Base-by-base conservation (phyloP, 495 filamentous ascomycete genomes). In the Penicillium roqueforti region DNA sequence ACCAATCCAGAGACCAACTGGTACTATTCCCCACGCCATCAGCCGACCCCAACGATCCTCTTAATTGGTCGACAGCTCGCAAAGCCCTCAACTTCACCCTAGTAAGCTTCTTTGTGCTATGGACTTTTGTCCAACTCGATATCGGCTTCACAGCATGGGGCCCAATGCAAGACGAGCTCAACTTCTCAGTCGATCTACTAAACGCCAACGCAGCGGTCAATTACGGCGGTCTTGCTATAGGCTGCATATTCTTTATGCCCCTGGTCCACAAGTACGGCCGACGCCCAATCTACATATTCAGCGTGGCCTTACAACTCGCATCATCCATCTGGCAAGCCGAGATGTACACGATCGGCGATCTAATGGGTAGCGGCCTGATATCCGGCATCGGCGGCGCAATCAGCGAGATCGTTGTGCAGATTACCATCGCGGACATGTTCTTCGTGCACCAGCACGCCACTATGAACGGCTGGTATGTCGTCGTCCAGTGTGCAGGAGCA, bases 381-480 rank as follows among this genome's bases (percentile, higher is more conserved):
- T 60, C 57, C 7, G 68, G 75, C 1, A 47, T 72, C 5, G 63
- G 63, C 0, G 75, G 74, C 26, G 70, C 74, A 3, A 57, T 77
- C 31, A 65, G 60, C 16, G 76, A 80, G 47, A 63, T 67, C 7
- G 47, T 78, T 4, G 69, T 77, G 16, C 76, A 77, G 53, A 70
- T 80, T 50, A 77, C 74, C 0, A 63, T 78, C 11, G 68, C 72
- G 0, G 76, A 79, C 48, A 36, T 80, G 34, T 80, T 74, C 55
- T 80, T 80, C 48, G 72, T 76, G 0, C 78, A 80, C 47, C 68
- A 79, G 46, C 68, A 70, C 42, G 76, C 65, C 0, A 59, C 62
- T 0, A 71, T 73, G 68, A 77, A 76, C 47, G 60, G 56, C 0
- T 62, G 71, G 43, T 78, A 73, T 49, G 57, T 77, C 2, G 68